Base-by-base conservation (phyloP, 768 basidiomycete genomes). In the Suillus subluteus region DNA sequence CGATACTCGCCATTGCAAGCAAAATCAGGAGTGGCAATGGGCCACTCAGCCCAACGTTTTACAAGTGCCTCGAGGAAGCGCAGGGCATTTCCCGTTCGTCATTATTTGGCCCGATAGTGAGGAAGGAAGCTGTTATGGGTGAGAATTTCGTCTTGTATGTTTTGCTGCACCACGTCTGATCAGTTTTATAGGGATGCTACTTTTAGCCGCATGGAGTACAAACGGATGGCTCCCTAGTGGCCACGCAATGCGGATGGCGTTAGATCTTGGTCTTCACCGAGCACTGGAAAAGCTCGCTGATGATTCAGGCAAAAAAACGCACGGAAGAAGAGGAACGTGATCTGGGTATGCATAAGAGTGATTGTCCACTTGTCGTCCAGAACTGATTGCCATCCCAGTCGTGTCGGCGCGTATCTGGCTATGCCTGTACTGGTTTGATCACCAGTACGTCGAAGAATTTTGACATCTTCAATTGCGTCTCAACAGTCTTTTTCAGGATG, bases 91-190 rank as follows among this genome's bases (percentile, higher is more conserved):
- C 96, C 52, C 87, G 96, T 48, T 95, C 92, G 37, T 94, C 94
- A 7, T 84, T 98, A 48, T 98, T 98, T 73, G 95, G 96, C 18
- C 95, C 96, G 58, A 89, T 96, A 48, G 95, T 96, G 48, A 83
- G 94, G 74, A 97, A 97, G 79, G 96, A 98, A 80, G 96, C 94
- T 44, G 95, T 96, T 41, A 93, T 94, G 86, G 94, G 93, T 90
- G 71, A 72, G 82, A 12, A 9, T 72, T 55, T 64, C 67, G 48
- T 11, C 65, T 46, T 13, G 52, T 40, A 52, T 71, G 30, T 32
- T 12, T 32, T 61, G 6, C 3, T 30, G 18, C 4, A 59, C 11
- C 18, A 26, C 8, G 16, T 16, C 32, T 63, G 23, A 64, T 58
- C 50, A 41, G 18, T 54, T 55, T 40, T 65, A 58, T 73, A 94